Conservation (phyloP, 495 filamentous ascomycete species). For the Hypoxylon lenormandii region DNA sequence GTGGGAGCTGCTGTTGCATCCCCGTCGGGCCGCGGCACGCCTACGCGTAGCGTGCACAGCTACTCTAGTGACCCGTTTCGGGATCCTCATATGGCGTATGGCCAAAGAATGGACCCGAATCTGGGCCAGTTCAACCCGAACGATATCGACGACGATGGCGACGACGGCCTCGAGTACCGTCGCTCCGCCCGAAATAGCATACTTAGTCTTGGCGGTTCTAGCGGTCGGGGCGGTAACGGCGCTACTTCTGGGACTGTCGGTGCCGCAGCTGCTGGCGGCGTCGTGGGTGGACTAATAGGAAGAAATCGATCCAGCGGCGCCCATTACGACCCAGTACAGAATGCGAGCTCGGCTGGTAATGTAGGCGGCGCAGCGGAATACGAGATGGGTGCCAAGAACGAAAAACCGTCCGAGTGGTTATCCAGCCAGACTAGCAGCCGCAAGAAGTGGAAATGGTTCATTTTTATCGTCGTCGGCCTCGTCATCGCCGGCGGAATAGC, state of each 20-base stretch:
- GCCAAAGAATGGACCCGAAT: slow-evolving; percentile 58
- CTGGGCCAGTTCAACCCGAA: slow-evolving; percentile 76
- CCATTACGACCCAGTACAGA: slow-evolving; percentile 57
- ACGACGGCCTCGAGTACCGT: slow-evolving; percentile 76
- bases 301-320: slow-evolving; percentile 51
- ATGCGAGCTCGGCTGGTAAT: slow-evolving; percentile 38
- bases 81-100: slow-evolving; percentile 48
- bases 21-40: slow-evolving; percentile 31
- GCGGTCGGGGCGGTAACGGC: slow-evolving; percentile 50
- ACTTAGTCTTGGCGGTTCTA: slow-evolving; percentile 63
- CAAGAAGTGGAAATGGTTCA: slow-evolving; percentile 74
- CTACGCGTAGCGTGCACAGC: slow-evolving; percentile 44
- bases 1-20: slow-evolving; percentile 1
- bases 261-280: slow-evolving; percentile 66
- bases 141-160: slow-evolving; percentile 84
- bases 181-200: slow-evolving; percentile 62
- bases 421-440: slow-evolving; percentile 67
- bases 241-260: slow-evolving; percentile 56
- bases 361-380: slow-evolving; percentile 44
- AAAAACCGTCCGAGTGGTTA: slow-evolving; percentile 70
- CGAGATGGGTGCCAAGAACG: slow-evolving; percentile 47
- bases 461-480: slow-evolving; percentile 72
- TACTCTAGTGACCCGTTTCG: slow-evolving; percentile 47
- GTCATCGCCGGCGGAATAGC: slow-evolving; percentile 76
- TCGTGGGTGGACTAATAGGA: slow-evolving; percentile 57